Evolutionary conservation across 2,329 filamentous ascomycete species (phyloP).

Genomic region (Aureobasidium pullulans): DNA sequence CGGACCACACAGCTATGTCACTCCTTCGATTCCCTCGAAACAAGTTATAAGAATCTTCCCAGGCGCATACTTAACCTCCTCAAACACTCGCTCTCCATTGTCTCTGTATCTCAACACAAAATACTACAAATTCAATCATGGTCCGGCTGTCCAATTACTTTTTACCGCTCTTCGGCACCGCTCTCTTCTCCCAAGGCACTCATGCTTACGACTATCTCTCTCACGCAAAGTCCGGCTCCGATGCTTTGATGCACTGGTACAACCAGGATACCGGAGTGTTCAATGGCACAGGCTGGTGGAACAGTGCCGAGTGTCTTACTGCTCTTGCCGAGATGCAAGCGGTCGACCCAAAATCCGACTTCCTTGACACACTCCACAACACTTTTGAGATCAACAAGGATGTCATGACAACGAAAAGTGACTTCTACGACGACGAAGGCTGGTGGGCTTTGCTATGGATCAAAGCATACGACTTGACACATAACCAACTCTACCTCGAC

Average conservation of each 20-base stretch:
- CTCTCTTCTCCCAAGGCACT: not conserved
- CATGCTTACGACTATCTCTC: not conserved
- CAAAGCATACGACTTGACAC: slow-evolving; percentile 44
- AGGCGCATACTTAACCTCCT: not conserved
- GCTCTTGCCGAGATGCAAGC: slow-evolving; percentile 49
- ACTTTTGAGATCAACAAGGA: slow-evolving; percentile 28
- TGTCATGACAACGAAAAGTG: slow-evolving; percentile 22
- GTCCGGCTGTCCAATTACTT: not conserved
- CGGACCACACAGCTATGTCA: not conserved
- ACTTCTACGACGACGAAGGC: slow-evolving; percentile 46
- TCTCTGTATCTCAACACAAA: not conserved
- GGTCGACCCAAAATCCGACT: slow-evolving; percentile 28
- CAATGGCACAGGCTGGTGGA: slow-evolving; percentile 56
- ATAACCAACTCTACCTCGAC: slow-evolving; percentile 36
- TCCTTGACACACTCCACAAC: slow-evolving; percentile 36
- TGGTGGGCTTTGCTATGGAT: slow-evolving; percentile 49
- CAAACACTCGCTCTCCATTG: not conserved
- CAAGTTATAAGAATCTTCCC: slow-evolving; percentile 3
- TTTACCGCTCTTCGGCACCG: not conserved
- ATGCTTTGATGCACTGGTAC: slow-evolving; percentile 25
- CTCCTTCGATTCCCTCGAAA: not conserved
- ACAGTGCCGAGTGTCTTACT: slow-evolving; percentile 60
- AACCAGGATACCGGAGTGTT: slow-evolving; percentile 25
- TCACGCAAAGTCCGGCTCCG: slow-evolving; percentile 22
- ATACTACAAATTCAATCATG: not conserved